phyloP scores from a whole-genome alignment of 2,329 filamentous ascomycete genomes.

The Ambrosiella xylebori region DNA sequence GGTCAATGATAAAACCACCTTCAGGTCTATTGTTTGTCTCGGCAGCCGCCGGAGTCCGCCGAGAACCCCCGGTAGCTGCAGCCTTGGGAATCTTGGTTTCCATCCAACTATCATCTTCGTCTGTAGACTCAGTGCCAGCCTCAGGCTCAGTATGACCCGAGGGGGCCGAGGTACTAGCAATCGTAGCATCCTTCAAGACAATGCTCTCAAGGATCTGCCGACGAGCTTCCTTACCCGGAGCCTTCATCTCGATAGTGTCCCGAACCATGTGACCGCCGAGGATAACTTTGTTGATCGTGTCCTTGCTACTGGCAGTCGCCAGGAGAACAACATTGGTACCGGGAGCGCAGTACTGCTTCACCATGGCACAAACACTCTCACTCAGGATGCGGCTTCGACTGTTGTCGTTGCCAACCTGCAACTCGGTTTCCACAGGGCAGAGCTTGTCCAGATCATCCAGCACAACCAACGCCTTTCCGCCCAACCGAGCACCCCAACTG shows the following conservation, averaged over 20 bases:
- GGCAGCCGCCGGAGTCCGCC: conserved; percentile 14
- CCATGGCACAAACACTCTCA: conserved; percentile 68
- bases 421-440: conserved; percentile 82
- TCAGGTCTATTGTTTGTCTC: conserved; percentile 14
- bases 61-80: neutral
- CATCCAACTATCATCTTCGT: conserved; percentile 51
- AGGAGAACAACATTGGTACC: conserved; percentile 72
- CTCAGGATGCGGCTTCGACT: conserved; percentile 82
- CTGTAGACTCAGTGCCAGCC: conserved; percentile 23
- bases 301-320: conserved; percentile 83
- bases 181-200: conserved; percentile 30
- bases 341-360: conserved; percentile 65
- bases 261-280: conserved; percentile 82
- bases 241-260: conserved; percentile 77
- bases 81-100: conserved; percentile 42
- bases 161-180: conserved; percentile 14
- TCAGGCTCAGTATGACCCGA: conserved; percentile 35
- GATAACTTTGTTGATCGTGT: conserved; percentile 76
- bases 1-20: conserved; percentile 55
- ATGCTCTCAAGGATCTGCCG: conserved; percentile 70
- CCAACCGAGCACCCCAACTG: conserved; percentile 76
- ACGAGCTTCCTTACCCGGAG: conserved; percentile 80
- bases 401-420: conserved; percentile 88
- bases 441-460: conserved; percentile 87
- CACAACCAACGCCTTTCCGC: conserved; percentile 68